Evolutionary conservation across 352 stramenopile species (phyloP), one percentile per base, ranked within the genome.

Genomic region (Globisporangium cylindrosporum): DNA sequence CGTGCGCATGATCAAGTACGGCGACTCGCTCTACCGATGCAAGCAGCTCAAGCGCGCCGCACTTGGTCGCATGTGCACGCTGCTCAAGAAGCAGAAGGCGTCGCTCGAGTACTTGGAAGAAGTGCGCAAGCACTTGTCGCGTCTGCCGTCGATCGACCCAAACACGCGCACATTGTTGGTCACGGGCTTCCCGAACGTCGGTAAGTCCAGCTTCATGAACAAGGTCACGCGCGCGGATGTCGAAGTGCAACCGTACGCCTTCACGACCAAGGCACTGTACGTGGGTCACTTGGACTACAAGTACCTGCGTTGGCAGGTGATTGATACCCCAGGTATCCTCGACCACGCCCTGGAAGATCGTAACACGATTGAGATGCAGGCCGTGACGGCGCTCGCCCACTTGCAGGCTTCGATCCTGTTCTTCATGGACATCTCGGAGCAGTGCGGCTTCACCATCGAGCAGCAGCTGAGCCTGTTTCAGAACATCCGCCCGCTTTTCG

Each of bases 281-380:
- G 97, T 99, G 9, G 98, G 98, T 62, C 98, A 99, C 83, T 96
- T 99, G 75, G 98, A 99, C 87, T 99, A 99, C 89, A 98, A 98
- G 79, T 99, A 99, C 81, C 82, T 99, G 67, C 92, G 97, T 46
- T 99, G 97, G 97, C 96, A 99, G 79, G 98, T 99, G 64, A 99
- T 99, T 74, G 98, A 99, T 80, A 99, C 98, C 34, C 98, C 98
- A 14, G 98, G 98, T 72, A 99, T 99, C 73, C 81, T 99, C 43
- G 98, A 99, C 84, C 97, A 99, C 79, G 77, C 97, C n/a, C 86
- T 99, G 9, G 98, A 99, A 76, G 93, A 99, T 75, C 88, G 97
- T 43, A 99, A 99, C 86, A 99, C 98, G 43, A 99, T 99, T 82
- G 98, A 99, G 72, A 99, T 99, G 98, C 98, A 99, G 85, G 97